A percentile compares a stretch with the other conserved stretches of the same genome.
Evolutionary conservation across 148 eudicot species (phyloP).

Genomic region (Diospyros kaki): DNA sequence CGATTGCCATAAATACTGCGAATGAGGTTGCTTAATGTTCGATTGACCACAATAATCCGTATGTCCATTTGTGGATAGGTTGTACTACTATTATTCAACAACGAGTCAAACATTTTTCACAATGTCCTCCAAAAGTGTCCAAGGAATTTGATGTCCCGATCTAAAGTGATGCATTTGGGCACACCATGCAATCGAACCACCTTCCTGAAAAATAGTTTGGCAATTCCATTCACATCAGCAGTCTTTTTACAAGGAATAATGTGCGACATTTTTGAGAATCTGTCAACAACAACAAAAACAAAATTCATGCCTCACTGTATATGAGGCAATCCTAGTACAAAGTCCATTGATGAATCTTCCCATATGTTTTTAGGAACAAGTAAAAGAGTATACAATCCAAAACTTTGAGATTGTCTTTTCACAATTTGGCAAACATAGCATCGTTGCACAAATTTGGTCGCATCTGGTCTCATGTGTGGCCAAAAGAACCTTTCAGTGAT

Average conservation of each 20-base stretch:
- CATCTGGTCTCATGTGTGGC: constrained; percentile 1
- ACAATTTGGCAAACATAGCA: not conserved
- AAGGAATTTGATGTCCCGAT: not conserved
- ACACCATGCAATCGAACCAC: not conserved
- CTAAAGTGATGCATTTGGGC: not conserved
- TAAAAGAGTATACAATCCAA: not conserved
- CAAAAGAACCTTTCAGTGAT: not conserved
- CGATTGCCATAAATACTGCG: not conserved
- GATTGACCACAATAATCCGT: not conserved
- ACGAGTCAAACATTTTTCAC: not conserved
- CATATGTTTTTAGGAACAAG: not conserved
- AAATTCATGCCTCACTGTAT: not conserved
- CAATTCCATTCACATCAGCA: not conserved
- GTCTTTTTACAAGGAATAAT: not conserved
- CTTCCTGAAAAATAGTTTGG: not conserved
- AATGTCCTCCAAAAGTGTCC: not conserved
- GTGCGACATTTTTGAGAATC: constrained; percentile 2
- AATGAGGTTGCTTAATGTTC: not conserved
- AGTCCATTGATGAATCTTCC: constrained; percentile 1
- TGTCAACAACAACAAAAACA: constrained; percentile 7
- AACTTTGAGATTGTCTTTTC: not conserved
- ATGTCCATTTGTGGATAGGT: not conserved
- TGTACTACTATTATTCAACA: not conserved
- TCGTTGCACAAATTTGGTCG: not conserved
- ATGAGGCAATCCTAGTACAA: not conserved